Conservation (phyloP, 2,329 filamentous ascomycete genomes). For the Emericellopsis atlantica region DNA sequence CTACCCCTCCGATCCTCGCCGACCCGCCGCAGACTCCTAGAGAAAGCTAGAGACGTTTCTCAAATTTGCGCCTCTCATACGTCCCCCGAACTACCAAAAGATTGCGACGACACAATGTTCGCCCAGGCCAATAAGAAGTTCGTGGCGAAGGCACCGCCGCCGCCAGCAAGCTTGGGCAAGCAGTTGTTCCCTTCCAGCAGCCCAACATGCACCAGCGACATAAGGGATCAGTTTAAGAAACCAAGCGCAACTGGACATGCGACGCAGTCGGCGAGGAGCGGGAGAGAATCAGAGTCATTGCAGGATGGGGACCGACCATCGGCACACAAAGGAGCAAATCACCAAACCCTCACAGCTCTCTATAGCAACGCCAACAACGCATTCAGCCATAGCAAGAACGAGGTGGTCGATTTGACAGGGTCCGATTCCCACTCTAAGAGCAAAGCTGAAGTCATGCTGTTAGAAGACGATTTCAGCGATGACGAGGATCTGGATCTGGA, state of each 20-base stretch:
- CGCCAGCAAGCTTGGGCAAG: conserved; percentile 28
- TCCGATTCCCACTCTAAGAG: conserved; percentile 9
- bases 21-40: conserved; percentile 14
- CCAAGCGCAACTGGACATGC: conserved; percentile 20
- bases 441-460: conserved; percentile 26
- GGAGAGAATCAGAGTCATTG: conserved; percentile 16
- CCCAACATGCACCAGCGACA: conserved; percentile 31
- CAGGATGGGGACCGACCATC: conserved; percentile 10
- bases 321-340: conserved; percentile 3
- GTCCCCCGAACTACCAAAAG: conserved; percentile 5
- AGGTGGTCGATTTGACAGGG: conserved; percentile 19
- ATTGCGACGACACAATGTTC: conserved; percentile 17
- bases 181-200: conserved; percentile 46
- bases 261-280: conserved; percentile 26
- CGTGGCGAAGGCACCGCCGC: conserved; percentile 22
- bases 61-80: conserved; percentile 9
- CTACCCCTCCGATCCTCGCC: conserved; percentile 22
- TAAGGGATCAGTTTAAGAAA: conserved; percentile 37
- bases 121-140: conserved; percentile 21
- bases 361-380: conserved; percentile 29
- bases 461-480: conserved; percentile 77
- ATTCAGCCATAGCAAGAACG: conserved; percentile 21
- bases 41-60: conserved; percentile 8
- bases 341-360: conserved; percentile 23
- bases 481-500: conserved; percentile 66